Evolutionary conservation across 116 monocot genomes (phyloP), one percentile per base, ranked within the genome.

Genomic region (Iris pallida): DNA sequence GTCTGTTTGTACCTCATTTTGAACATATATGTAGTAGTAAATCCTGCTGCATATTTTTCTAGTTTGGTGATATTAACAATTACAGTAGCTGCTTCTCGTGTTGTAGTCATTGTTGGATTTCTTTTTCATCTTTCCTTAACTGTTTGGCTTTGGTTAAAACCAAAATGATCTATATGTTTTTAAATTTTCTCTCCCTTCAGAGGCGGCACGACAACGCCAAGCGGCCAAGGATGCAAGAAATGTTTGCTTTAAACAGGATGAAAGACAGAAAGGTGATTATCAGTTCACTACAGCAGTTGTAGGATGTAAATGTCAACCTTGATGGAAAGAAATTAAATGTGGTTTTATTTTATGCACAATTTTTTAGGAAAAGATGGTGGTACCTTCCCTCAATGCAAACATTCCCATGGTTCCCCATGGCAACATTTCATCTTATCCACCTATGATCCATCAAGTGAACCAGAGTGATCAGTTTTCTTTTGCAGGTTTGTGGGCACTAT

Each of bases 251-350:
- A 41, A 92, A 83, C 74, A 96, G 80, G 68, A 70, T 82, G 47
- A 86, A 75, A 69, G 85, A 85, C 67, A 85, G 68, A 70, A 97
- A 92, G 87, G 96, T 89, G 81, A 47, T 51, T 67, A 53, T 61
- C 19, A 47, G 40, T 51, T 74, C 6, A 48, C 2, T 16, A 20
- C 4, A 66, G 8, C 0, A 30, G 20, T 12, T 48, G 20, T 11
- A 19, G 49, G 48, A 52, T 14, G 4, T 47, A 10, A 61, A 47
- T 16, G 16, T 66, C 12, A 17, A 46, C 6, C 2, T 1, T 63
- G 43, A 45, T 45, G 14, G 20, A 62, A 30, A 30, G 30, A 30
- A 30, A 30, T 30, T 30, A 17, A 15, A 47, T 1, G n/a, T 65
- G 47, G 19, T 14, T 47, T 48, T 47, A 5, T 8, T 20, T 48